Evolutionary conservation across 345 rosid genomes (phyloP).

Genomic region (Populus davidiana): DNA sequence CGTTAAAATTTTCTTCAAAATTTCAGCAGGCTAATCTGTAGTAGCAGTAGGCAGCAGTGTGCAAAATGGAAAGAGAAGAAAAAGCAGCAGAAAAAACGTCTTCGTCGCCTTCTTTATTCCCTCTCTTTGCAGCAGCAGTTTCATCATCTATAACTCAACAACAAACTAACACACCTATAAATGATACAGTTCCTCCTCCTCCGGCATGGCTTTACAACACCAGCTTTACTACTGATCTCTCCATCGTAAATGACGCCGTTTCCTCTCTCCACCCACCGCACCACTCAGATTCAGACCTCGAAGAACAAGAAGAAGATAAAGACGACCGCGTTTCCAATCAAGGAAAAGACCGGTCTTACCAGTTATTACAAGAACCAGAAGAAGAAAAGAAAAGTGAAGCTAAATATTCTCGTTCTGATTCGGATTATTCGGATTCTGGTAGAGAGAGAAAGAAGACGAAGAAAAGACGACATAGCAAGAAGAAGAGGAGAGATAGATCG

Average conservation of each 20-base stretch:
- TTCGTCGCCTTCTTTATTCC: too few species aligned
- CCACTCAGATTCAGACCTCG: slow-evolving; percentile 27
- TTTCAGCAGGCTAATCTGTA: too few species aligned
- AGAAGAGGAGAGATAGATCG: slow-evolving; percentile 37
- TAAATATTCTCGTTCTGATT: neutral
- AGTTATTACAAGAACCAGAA: slow-evolving; percentile 30
- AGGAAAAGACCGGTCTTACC: slow-evolving; percentile 30
- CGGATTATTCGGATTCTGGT: slow-evolving; percentile 1
- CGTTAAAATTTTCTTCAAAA: too few species aligned
- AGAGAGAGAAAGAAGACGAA: slow-evolving; percentile 37
- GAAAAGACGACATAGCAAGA: slow-evolving; percentile 1
- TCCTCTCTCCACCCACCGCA: slow-evolving; percentile 26
- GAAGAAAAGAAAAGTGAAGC: neutral
- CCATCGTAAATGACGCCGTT: slow-evolving; percentile 51
- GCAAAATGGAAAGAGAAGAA: too few species aligned
- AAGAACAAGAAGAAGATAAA: slow-evolving; percentile 44
- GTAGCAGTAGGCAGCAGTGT: too few species aligned
- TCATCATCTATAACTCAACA: too few species aligned
- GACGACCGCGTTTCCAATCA: neutral
- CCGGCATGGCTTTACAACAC: slow-evolving; percentile 72
- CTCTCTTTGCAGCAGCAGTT: too few species aligned
- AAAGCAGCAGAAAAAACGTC: too few species aligned
- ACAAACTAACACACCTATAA: too few species aligned
- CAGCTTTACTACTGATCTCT: slow-evolving; percentile 73
- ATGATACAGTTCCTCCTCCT: slow-evolving; percentile 20